A percentile compares a stretch with the other conserved stretches of the same genome.
These are phyloP conservation scores for Xylariaceae sp. DNA, from an alignment of 2,329 filamentous ascomycete species.

Conservation along the genomic window DNA sequence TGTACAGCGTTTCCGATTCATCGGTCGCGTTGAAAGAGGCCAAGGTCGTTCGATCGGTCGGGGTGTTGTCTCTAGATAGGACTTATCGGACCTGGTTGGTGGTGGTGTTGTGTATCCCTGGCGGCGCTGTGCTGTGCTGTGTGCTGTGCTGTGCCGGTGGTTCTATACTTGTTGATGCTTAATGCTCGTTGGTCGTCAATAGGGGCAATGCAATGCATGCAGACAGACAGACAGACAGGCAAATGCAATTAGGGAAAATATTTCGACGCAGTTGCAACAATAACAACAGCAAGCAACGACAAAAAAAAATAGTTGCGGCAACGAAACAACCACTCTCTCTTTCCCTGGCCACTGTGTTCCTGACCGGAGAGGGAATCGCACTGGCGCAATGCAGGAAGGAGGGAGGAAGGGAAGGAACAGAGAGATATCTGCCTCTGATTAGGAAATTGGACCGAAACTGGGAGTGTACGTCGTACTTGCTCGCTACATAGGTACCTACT, in stretches of 20 bases:
- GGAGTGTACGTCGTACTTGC: too few species aligned
- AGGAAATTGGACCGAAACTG: slow-evolving; percentile 17
- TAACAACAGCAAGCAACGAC: slow-evolving; percentile 14
- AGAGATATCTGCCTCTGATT: slow-evolving; percentile 8
- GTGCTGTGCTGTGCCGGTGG: too few species aligned
- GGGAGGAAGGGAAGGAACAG: slow-evolving; percentile 20
- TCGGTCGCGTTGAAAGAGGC: slow-evolving; percentile 21
- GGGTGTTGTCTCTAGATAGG: slow-evolving; percentile 9
- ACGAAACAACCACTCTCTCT: slow-evolving; percentile 26
- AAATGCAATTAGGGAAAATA: slow-evolving; percentile 4
- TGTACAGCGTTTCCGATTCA: slow-evolving; percentile 13
- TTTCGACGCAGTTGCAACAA: slow-evolving; percentile 7
- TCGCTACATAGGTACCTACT: too few species aligned
- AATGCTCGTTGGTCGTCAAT: slow-evolving; percentile 24
- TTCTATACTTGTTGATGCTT: slow-evolving; percentile 19
- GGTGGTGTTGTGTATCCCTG: slow-evolving; percentile 18
- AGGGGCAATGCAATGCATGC: slow-evolving; percentile 21
- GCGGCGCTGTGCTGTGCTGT: slow-evolving; percentile 14
- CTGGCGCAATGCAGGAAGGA: slow-evolving; percentile 15
- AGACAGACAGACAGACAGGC: slow-evolving; percentile 4
- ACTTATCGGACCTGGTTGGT: slow-evolving; percentile 3
- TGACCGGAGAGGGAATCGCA: slow-evolving; percentile 28
- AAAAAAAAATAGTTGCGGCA: slow-evolving; percentile 15
- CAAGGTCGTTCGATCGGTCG: slow-evolving; percentile 19
- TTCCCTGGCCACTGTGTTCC: slow-evolving; percentile 25